Conservation (phyloP, 768 basidiomycete genomes). For the Boletus speciosus region DNA sequence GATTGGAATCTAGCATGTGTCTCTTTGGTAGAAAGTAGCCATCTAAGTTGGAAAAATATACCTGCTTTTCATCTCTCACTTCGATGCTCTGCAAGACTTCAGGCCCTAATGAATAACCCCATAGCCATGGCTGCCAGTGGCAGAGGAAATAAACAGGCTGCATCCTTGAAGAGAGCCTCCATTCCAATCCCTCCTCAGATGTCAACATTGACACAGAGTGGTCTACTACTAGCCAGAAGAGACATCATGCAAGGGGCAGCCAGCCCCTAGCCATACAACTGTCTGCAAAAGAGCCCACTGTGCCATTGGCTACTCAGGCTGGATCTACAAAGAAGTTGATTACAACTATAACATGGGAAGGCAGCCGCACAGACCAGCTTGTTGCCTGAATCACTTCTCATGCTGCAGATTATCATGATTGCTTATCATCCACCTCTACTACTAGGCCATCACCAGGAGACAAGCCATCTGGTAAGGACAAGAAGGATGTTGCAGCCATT, state of each 20-base stretch:
- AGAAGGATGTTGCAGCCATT: not conserved
- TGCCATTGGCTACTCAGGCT: too few relatives aligned
- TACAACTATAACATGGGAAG: not conserved
- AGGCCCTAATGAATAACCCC: not conserved
- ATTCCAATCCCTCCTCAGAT: too few relatives aligned
- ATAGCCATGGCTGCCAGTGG: not conserved
- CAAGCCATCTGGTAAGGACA: slow-evolving; percentile 5
- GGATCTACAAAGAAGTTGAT: not conserved
- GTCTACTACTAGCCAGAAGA: not conserved
- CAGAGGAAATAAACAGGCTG: not conserved
- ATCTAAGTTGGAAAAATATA: not conserved
- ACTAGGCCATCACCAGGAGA: not conserved
- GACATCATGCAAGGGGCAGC: not conserved
- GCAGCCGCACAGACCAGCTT: not conserved
- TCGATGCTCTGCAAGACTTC: not conserved
- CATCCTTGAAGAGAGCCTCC: too few relatives aligned
- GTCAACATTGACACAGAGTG: not conserved
- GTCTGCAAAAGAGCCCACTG: too few relatives aligned
- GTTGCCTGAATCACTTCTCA: slow-evolving; percentile 1
- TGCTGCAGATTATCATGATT: not conserved
- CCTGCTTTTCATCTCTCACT: not conserved
- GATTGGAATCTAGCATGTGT: too few relatives aligned
- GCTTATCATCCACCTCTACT: not conserved
- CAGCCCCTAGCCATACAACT: too few relatives aligned
- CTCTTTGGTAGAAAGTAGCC: too few relatives aligned